Evolutionary conservation across 441 rosid species (phyloP).

Genomic region (Pelargonium cotyledonis): DNA sequence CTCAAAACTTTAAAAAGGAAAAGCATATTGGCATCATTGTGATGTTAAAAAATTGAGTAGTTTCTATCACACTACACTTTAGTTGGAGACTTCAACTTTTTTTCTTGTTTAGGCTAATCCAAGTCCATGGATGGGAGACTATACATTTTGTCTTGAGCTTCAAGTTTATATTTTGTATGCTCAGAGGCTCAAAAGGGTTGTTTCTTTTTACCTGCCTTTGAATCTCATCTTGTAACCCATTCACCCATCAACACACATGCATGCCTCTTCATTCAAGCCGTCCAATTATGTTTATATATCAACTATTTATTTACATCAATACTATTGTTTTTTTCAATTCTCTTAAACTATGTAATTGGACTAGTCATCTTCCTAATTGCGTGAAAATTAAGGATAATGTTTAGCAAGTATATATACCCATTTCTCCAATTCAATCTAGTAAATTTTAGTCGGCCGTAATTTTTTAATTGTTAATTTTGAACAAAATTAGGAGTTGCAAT

Average conservation of each 20-base stretch:
- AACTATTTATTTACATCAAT: neutral
- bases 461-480: no score
- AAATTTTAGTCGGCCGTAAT: no score
- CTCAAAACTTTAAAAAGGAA: slow-evolving; percentile 24
- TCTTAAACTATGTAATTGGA: no score
- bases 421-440: no score
- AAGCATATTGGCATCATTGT: slow-evolving; percentile 37
- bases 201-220: slow-evolving; percentile 31
- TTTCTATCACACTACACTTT: slow-evolving; percentile 12
- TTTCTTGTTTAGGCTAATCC: slow-evolving; percentile 45
- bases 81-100: slow-evolving; percentile 22
- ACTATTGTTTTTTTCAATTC: no score
- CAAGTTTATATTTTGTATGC: slow-evolving; percentile 19
- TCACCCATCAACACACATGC: slow-evolving; percentile 16
- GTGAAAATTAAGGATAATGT: no score
- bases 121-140: slow-evolving; percentile 10
- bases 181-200: slow-evolving; percentile 19
- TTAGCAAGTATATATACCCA: no score
- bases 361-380: no score
- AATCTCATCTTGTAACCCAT: slow-evolving; percentile 34
- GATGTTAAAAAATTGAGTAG: slow-evolving; percentile 29
- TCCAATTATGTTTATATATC: slow-evolving; percentile 9
- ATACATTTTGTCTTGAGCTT: slow-evolving; percentile 27
- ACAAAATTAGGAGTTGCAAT: no score
- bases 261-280: slow-evolving; percentile 9